Percentiles rank a stretch among this genome's conserved stretches.
phyloP scores from a whole-genome alignment of 192 early-diverging fungal genomes.

The Gryganskiella cystojenkinii region DNA sequence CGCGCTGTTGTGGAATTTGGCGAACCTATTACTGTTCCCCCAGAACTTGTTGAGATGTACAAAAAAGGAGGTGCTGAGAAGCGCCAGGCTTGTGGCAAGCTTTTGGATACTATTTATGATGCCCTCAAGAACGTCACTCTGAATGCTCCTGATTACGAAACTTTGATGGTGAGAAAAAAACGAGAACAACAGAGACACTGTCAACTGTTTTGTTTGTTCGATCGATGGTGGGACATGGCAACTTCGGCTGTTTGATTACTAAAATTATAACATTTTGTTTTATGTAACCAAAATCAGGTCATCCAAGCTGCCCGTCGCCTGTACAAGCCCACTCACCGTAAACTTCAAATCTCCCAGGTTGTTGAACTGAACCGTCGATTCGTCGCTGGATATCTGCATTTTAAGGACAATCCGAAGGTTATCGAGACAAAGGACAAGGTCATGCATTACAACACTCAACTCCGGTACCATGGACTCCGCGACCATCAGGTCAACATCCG shows the following conservation, averaged over 20 bases:
- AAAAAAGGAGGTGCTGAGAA: slow-evolving; percentile 84
- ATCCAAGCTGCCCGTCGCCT: slow-evolving; percentile 94
- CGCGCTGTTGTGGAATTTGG: slow-evolving; percentile 99
- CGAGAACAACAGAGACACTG: not conserved
- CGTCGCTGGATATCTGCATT: slow-evolving; percentile 82
- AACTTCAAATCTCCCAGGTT: slow-evolving; percentile 85
- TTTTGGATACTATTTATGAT: slow-evolving; percentile 85
- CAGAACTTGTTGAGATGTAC: slow-evolving; percentile 87
- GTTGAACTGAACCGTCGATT: slow-evolving; percentile 93
- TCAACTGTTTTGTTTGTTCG: not conserved
- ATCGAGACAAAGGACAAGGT: slow-evolving; percentile 82
- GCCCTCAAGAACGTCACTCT: slow-evolving; percentile 90
- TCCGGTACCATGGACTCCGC: slow-evolving; percentile 92
- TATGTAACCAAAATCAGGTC: slow-evolving; percentile 54
- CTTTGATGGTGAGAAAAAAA: slow-evolving; percentile 75
- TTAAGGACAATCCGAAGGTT: slow-evolving; percentile 85
- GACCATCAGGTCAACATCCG: slow-evolving; percentile 97
- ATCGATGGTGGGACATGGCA: too few relatives aligned
- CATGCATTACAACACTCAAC: slow-evolving; percentile 86
- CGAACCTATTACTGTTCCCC: slow-evolving; percentile 82
- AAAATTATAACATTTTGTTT: not conserved
- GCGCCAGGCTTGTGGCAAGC: slow-evolving; percentile 79
- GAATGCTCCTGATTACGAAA: slow-evolving; percentile 93
- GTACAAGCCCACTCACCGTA: slow-evolving; percentile 89
- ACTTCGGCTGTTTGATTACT: not conserved